Conservation (phyloP, 208 protist species). For the Leishmania arabica region DNA sequence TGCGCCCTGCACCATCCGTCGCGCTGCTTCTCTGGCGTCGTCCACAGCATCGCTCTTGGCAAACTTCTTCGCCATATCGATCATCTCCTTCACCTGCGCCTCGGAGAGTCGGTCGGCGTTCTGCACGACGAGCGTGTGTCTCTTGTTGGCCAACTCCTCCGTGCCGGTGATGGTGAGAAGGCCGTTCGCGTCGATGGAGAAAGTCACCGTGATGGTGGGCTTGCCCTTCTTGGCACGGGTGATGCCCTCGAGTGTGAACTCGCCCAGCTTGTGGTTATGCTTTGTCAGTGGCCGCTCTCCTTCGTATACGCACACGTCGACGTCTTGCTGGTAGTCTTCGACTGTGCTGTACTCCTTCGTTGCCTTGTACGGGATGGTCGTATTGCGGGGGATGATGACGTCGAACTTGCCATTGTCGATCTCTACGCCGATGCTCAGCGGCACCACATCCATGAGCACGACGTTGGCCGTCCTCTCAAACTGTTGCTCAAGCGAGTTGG, state of each 20-base stretch:
- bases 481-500: slow-evolving; percentile 68
- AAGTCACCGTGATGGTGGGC: slow-evolving; percentile 98
- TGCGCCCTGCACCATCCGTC: slow-evolving; percentile 29
- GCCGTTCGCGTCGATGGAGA: slow-evolving; percentile 98
- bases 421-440: slow-evolving; percentile 97
- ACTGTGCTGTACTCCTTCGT: slow-evolving; percentile 97
- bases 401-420: slow-evolving; percentile 96
- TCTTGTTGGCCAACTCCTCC: slow-evolving; percentile 93
- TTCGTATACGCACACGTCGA: slow-evolving; percentile 99
- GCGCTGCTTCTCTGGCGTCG: slow-evolving; percentile 28
- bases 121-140: slow-evolving; percentile 95
- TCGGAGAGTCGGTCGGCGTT: slow-evolving; percentile 71
- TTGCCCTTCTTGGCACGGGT: slow-evolving; percentile 95
- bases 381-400: slow-evolving; percentile 86
- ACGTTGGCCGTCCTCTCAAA: slow-evolving; percentile 90
- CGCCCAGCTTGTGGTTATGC: slow-evolving; percentile 99
- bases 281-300: slow-evolving; percentile 97
- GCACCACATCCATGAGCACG: slow-evolving; percentile 96
- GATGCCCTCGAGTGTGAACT: slow-evolving; percentile 94
- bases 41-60: slow-evolving; percentile 45
- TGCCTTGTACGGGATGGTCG: slow-evolving; percentile 82
- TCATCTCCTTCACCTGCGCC: slow-evolving; percentile 66
- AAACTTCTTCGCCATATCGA: slow-evolving; percentile 43
- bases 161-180: slow-evolving; percentile 97
- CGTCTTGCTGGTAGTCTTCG: slow-evolving; percentile 98